Base-by-base conservation (phyloP, 257 asterid genomes). In the Asclepias syriaca region DNA sequence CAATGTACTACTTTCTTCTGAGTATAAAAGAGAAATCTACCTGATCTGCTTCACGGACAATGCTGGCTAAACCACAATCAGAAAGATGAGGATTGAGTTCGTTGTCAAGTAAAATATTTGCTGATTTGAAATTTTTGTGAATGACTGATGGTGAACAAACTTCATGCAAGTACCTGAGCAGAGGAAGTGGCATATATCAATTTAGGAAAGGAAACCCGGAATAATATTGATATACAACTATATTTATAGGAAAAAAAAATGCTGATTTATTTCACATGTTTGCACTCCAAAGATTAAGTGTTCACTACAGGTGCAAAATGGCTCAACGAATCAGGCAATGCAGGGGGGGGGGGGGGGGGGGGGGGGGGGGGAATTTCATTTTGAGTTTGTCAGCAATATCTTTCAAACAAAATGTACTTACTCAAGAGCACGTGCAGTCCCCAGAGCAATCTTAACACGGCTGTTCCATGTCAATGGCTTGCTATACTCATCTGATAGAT, bases 51-150 rank as follows among this genome's bases (percentile, higher is more conserved):
- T 84, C 96, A 8, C 73, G 84, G 70, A 88, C 81, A 48, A 94
- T 94, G 85, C 82, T 86, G 14, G 96, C 95, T 67, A 94, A 74
- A 51, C 94, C 98, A 72, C 85, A 88, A 80, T 91, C 97, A 16
- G 99, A 91, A 81, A 94, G 98, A 76, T 88, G 96, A 37, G 99
- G 98, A 77, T 88, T 94, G 77, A 94, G 92, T 85, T 94, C 99
- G 77, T 32, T 49, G 74, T 91, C 99, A 6, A 91, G 97, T 74
- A 94, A 81, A 77, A 94, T 88, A 60, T 90, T 94, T 45, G 95
- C 96, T 8, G 98, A 89, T 81, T 91, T 94, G 81, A 94, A 83
- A 77, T 88, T 91, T 73, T 87, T 89, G 74, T 94, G 99, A 83
- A 91, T 79, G 72, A 86, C 87, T 1, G 98, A 92, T 16, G 99